Evolutionary conservation across 306 rosid genomes (phyloP).

Genomic region (Arachis hypogaea): DNA sequence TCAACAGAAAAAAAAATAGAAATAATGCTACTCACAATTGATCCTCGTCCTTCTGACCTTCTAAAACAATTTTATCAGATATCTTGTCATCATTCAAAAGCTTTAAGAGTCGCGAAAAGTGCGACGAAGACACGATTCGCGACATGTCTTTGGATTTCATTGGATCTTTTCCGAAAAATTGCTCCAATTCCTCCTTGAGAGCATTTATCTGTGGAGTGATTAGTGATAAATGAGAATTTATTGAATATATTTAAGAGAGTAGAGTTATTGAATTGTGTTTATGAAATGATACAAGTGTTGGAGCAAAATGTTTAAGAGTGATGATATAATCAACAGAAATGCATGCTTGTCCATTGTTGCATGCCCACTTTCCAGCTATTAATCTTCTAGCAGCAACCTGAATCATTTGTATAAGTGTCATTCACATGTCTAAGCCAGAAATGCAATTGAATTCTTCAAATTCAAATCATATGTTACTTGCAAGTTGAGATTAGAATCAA

Average conservation of each 20-base stretch:
- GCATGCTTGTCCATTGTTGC: slow-evolving; percentile 68
- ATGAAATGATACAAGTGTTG: slow-evolving; percentile 51
- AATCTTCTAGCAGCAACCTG: slow-evolving; percentile 66
- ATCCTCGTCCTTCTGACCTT: slow-evolving; percentile 58
- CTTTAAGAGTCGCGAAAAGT: slow-evolving; percentile 52
- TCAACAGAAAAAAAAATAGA: background rate
- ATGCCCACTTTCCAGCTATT: slow-evolving; percentile 67
- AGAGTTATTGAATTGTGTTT: background rate
- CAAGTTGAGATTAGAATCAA: slow-evolving; percentile 56
- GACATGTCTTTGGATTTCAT: slow-evolving; percentile 54
- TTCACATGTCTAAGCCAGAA: background rate
- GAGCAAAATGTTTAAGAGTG: slow-evolving; percentile 61
- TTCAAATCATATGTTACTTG: slow-evolving; percentile 39
- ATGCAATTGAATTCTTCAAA: no score
- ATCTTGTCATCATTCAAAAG: slow-evolving; percentile 58
- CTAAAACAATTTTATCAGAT: slow-evolving; percentile 57
- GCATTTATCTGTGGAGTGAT: slow-evolving; percentile 51
- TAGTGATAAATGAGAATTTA: background rate
- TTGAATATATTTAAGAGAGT: background rate
- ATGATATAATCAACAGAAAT: slow-evolving; percentile 62
- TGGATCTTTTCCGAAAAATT: slow-evolving; percentile 52
- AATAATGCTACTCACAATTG: slow-evolving; percentile 48
- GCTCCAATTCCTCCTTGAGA: slow-evolving; percentile 48
- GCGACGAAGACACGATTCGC: slow-evolving; percentile 51
- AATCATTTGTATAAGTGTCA: background rate